phyloP scores from a whole-genome alignment of 768 basidiomycete genomes.

The Exidia glandulosa region DNA sequence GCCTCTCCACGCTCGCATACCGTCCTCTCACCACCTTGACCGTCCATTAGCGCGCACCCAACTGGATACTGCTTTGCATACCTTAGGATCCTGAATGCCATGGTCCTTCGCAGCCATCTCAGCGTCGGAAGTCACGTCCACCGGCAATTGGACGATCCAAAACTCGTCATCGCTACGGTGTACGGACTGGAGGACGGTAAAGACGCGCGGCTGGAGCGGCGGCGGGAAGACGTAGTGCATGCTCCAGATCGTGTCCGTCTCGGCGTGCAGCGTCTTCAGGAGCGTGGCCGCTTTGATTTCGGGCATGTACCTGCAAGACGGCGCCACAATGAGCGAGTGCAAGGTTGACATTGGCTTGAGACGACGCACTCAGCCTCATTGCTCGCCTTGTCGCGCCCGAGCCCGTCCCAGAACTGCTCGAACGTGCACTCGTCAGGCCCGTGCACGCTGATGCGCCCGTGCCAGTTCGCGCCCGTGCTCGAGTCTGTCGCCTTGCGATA shows the following conservation, averaged over 20 bases:
- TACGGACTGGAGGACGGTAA: constrained; percentile 60
- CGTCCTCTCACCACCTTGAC: constrained; percentile 51
- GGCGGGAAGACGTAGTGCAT: constrained; percentile 62
- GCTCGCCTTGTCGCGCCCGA: constrained; percentile 52
- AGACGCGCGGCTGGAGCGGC: constrained; percentile 61
- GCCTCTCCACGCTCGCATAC: constrained; percentile 59
- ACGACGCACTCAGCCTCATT: constrained; percentile 55
- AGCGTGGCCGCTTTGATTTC: constrained; percentile 51
- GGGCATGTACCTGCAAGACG: constrained; percentile 45
- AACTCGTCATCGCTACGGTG: neutral
- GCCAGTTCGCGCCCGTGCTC: constrained; percentile 53
- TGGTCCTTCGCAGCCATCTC: constrained; percentile 9
- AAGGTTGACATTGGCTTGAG: neutral
- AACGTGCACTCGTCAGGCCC: constrained; percentile 55
- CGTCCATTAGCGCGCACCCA: constrained; percentile 45
- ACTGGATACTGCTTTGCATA: too few species aligned
- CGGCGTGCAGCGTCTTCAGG: constrained; percentile 47
- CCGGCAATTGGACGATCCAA: constrained; percentile 47
- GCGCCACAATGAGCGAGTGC: neutral
- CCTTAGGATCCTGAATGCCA: constrained; percentile 40
- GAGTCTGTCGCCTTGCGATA: neutral
- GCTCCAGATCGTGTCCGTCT: constrained; percentile 57
- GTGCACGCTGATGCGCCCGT: constrained; percentile 59
- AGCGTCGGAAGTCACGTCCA: constrained; percentile 38
- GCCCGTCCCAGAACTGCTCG: constrained; percentile 59